Conservation (phyloP, 306 rosid species). For the Astragalus membranaceus region DNA sequence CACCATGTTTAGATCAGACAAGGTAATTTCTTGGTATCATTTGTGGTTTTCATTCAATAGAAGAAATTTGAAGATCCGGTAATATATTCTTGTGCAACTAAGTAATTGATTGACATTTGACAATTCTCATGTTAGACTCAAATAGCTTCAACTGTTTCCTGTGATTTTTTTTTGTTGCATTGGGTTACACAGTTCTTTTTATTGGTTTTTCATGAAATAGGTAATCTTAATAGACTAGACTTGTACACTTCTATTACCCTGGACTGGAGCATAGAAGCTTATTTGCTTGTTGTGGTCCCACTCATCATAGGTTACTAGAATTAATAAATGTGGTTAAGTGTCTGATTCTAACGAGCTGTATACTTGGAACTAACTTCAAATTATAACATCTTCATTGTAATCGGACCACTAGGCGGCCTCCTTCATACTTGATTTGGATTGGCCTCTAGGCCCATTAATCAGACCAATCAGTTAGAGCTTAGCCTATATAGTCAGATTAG, state of each 20-base stretch:
- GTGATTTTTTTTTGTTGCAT: background rate
- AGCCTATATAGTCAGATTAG: too few species aligned
- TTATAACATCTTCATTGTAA: background rate
- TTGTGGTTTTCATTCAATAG: slow-evolving; percentile 6
- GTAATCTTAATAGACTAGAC: background rate
- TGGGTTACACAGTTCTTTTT: background rate
- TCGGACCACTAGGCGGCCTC: background rate
- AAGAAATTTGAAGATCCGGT: slow-evolving; percentile 1
- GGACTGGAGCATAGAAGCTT: slow-evolving; percentile 2
- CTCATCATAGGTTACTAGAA: slow-evolving; percentile 2
- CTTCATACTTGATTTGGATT: background rate
- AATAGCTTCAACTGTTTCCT: background rate
- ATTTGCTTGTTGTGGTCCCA: background rate
- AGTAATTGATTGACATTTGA: background rate
- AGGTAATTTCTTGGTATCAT: slow-evolving; percentile 41
- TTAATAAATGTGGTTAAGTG: background rate
- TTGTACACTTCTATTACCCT: background rate
- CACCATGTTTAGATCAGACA: slow-evolving; percentile 60
- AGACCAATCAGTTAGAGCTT: too few species aligned
- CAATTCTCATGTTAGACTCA: slow-evolving; percentile 7
- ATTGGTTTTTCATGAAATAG: background rate
- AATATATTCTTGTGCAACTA: background rate
- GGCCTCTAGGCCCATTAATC: too few species aligned
- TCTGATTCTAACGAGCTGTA: background rate
- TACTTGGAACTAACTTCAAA: background rate